Base-by-base conservation (phyloP, 2,329 filamentous ascomycete species). In the Beauveria brongniartii region DNA sequence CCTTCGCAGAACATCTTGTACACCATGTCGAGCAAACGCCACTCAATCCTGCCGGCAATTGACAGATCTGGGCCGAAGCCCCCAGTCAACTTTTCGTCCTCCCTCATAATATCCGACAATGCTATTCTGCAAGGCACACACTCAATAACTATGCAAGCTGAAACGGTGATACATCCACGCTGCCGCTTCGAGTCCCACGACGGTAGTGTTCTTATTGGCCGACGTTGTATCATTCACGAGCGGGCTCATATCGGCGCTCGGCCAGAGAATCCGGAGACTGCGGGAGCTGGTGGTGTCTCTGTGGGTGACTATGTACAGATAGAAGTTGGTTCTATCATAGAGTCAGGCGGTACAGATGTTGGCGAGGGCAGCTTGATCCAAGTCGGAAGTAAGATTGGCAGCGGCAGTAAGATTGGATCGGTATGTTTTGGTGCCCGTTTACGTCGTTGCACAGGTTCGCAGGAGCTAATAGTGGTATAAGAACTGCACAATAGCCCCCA, bases 131-230 rank as follows among this genome's bases (percentile, higher is more conserved):
- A 78, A 20, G 94, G 94, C 65, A 86, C 83, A 2, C 83, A 95
- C 71, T 87, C 85, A 1, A 90, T 99, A 64, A 87, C 85, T 50
- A 85, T 97, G 64, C 87, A 87, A 61, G 81, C 89, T 26, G 87
- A 91, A 69, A 87, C 85, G 3, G 83, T 97, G 7, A 76, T 99
- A n/a, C 93, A 97, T 69, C 92, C 94, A 1, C 90, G 92, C 54
- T 84, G 87, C 18, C 86, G 87, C 64, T 82, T 97, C 61, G 89
- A 92, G 68, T 88, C 93, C 9, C 85, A 86, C 61, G 81, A 88
- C 56, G 91, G 91, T 5, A 87, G 91, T 48, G 86, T 97, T 66
- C 86, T 86, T 30, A 83, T 96, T 63, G 92, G 92, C 28, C 86
- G 90, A 62, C 86, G 88, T 57, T 94, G 90, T 68, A 89, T 96